Conservation (phyloP, 2,329 filamentous ascomycete species). For the Sporothrix variecibatus region DNA sequence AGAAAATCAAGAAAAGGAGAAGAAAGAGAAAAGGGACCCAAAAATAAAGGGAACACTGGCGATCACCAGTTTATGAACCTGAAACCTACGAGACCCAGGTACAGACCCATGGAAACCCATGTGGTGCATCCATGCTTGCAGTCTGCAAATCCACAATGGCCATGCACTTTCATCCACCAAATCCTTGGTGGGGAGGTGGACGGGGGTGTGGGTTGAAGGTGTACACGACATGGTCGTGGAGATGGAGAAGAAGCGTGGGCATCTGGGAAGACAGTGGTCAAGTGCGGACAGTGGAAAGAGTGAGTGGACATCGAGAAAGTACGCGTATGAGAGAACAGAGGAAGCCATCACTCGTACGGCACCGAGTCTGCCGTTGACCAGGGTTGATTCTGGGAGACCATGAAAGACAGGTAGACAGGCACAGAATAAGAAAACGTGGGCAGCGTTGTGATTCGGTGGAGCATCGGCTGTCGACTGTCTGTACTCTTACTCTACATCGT, state of each 20-base stretch:
- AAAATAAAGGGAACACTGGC: background rate
- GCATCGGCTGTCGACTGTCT: background rate
- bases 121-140: background rate
- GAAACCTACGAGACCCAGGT: background rate
- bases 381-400: background rate
- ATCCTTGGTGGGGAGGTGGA: background rate
- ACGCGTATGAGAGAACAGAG: background rate
- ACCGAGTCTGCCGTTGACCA: slow-evolving; percentile 2
- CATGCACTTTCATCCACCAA: background rate
- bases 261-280: no score
- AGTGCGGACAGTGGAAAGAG: no score
- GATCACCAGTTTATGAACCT: background rate
- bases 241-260: background rate
- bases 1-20: background rate
- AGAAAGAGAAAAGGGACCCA: background rate
- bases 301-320: background rate
- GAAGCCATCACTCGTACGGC: background rate
- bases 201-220: background rate
- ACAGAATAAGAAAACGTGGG: slow-evolving; percentile 16
- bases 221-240: background rate
- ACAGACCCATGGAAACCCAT: no score
- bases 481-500: background rate
- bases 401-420: background rate
- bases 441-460: slow-evolving; percentile 18
- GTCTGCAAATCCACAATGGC: background rate